Base-by-base conservation (phyloP, 495 filamentous ascomycete genomes). In the Penicillium psychrofluorescens region DNA sequence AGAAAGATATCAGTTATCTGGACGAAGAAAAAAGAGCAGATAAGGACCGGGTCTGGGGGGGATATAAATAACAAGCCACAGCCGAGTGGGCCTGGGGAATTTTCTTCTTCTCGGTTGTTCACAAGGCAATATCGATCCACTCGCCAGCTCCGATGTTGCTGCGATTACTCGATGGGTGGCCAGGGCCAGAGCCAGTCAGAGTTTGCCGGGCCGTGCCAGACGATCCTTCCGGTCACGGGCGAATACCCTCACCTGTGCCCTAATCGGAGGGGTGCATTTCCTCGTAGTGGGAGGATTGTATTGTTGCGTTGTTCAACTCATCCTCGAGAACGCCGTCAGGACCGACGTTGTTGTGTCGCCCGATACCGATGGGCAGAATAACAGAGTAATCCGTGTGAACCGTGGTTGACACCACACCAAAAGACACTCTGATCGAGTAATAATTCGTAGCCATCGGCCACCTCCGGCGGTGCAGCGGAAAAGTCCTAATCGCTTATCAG, bases 31-130 rank as follows among this genome's bases (percentile, higher is more conserved):
- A 39, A 2, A 15, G 29, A 11, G 14, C 41, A 49, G 56, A 59
- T 56, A 53, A 56, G 48, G 36, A 37, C 10, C 15, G 29, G 43
- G 49, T 43, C 40, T 43, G 31, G 44, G 40, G 42, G 35, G 35
- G 41, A 48, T 59, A 59, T 59, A 59, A 59, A 59, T 59, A 59
- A 50, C 27, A 32, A 43, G 29, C 36, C 31, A 38, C 43, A 22
- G 22, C 22, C 22, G 22, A 22, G 31, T 16, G 32, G 14, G n/a
- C 29, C 22, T 29, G 40, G 16, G 39, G 39, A 46, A 45, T 36
- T 44, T 50, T 35, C 34, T 12, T 29, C n/a, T 15, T 36, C 35
- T 36, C 35, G 13, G 16, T 15, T 15, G 8, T 36, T 32, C 11
- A 13, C 22, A 22, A 22, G 22, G 22, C 22, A 22, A 22, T 4